Conservation (phyloP, 108 stramenopile genomes). For the Skeletonema menzelii region DNA sequence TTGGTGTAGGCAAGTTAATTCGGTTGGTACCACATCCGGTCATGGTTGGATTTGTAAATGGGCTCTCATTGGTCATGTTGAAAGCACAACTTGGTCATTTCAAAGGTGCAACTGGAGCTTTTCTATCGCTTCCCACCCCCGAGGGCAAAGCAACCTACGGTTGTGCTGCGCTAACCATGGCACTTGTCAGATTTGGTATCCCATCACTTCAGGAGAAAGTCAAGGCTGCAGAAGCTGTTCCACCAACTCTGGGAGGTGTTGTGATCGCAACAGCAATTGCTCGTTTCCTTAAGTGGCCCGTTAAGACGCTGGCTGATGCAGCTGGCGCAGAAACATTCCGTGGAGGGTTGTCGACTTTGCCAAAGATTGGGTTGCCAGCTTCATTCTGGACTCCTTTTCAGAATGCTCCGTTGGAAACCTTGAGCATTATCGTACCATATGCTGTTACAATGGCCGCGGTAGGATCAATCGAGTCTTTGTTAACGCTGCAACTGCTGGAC, state of each 20-base stretch:
- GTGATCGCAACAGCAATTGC: constrained; percentile 45
- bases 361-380: constrained; percentile 54
- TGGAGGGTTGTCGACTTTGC: constrained; percentile 72
- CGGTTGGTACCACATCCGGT: constrained; percentile 86
- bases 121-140: constrained; percentile 35
- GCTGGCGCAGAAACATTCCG: constrained; percentile 57
- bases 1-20: constrained; percentile 79
- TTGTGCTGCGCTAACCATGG: constrained; percentile 62
- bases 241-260: constrained; percentile 71
- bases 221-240: constrained; percentile 50
- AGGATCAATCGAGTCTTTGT: constrained; percentile 67
- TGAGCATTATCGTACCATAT: constrained; percentile 61
- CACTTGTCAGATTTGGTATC: constrained; percentile 44
- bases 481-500: constrained; percentile 83
- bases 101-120: constrained; percentile 43
- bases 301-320: constrained; percentile 53
- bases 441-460: constrained; percentile 81
- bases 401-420: constrained; percentile 53
- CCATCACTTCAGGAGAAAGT: constrained; percentile 59
- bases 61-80: constrained; percentile 89
- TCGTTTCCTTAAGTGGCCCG: constrained; percentile 53
- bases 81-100: constrained; percentile 86
- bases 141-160: constrained; percentile 58
- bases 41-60: constrained; percentile 93
- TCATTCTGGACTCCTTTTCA: constrained; percentile 47